Evolutionary conservation across 2,329 filamentous ascomycete genomes (phyloP).

Genomic region (Dactylonectria estremocensis): DNA sequence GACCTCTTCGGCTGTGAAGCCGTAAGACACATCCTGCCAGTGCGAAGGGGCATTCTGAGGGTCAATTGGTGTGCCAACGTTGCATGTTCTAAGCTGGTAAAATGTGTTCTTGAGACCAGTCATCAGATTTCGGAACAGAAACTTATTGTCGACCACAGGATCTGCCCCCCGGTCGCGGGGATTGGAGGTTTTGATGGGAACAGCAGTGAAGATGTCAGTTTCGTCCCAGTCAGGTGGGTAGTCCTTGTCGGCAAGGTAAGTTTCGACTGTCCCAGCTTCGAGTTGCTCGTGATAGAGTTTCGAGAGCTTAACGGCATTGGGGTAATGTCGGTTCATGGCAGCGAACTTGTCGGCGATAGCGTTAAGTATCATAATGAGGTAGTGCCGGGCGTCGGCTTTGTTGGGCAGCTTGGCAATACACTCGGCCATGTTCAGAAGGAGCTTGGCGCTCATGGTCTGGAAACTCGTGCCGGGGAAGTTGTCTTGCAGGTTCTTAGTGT

Average conservation of each 20-base stretch:
- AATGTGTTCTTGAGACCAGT: slow-evolving; percentile 97
- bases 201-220: slow-evolving; percentile 96
- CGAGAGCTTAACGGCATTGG: slow-evolving; percentile 94
- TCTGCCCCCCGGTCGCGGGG: slow-evolving; percentile 90
- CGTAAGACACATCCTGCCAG: slow-evolving; percentile 96
- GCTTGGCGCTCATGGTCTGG: slow-evolving; percentile 98
- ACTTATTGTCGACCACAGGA: slow-evolving; percentile 96
- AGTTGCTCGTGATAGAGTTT: slow-evolving; percentile 82
- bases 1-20: slow-evolving; percentile 97
- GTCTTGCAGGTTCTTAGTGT: slow-evolving; percentile 95
- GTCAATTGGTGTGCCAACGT: slow-evolving; percentile 81
- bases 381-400: slow-evolving; percentile 94
- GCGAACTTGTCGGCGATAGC: slow-evolving; percentile 99
- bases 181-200: slow-evolving; percentile 95
- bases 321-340: slow-evolving; percentile 96
- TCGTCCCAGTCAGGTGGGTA: slow-evolving; percentile 94
- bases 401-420: slow-evolving; percentile 95
- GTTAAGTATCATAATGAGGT: slow-evolving; percentile 96
- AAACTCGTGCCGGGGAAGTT: slow-evolving; percentile 98
- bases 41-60: slow-evolving; percentile 84
- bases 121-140: slow-evolving; percentile 96
- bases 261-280: slow-evolving; percentile 75
- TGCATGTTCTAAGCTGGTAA: slow-evolving; percentile 93
- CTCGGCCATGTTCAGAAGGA: slow-evolving; percentile 97
- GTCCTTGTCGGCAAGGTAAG: slow-evolving; percentile 87